Base-by-base conservation (phyloP, 192 early-diverging fungal species). In the Podila epicladia region DNA sequence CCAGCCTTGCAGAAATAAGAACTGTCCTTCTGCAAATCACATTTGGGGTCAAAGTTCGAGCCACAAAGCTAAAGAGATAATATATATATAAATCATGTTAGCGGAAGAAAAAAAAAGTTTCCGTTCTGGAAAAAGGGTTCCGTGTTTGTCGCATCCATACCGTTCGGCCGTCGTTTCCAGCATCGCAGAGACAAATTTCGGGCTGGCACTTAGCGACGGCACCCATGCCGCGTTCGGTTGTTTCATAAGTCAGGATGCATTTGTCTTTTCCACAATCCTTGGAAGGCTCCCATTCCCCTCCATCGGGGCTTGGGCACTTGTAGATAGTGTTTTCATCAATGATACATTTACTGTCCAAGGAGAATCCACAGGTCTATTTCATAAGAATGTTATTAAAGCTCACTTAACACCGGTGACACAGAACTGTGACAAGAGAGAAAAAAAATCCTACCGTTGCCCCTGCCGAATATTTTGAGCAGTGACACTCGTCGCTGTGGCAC, bases 101-200 rank as follows among this genome's bases (percentile, higher is more conserved):
- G n/a, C 22, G 6, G 19, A 45, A 7, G 62, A 19, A 64, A 0
- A 32, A 41, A 45, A 22, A 8, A 6, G 6, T 12, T 64, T 12
- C 37, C 13, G 5, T 9, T 45, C 31, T 7, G 26, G 2, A 7
- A 19, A 11, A 32, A 15, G 12, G 5, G n/a, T n/a, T n/a, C n/a
- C n/a, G n/a, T n/a, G n/a, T n/a, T n/a, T n/a, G n/a, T n/a, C n/a
- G 22, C 3, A 31, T 12, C 49, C 49, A 53, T 65, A 65, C 64
- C 13, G 29, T 45, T 28, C 50, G 51, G 2, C 64, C 64, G 20
- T 32, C 64, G 3, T 65, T 15, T 8, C 32, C 17, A 17, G 5
- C 15, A 28, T 32, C 15, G 19, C 64, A 65, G 17, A 32, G 2
- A 20, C 64, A 65, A 45, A 20, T 1, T 17, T 65, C 32, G 17